Base-by-base conservation (phyloP, 192 early-diverging fungal species). In the Gonapodya sp. region DNA sequence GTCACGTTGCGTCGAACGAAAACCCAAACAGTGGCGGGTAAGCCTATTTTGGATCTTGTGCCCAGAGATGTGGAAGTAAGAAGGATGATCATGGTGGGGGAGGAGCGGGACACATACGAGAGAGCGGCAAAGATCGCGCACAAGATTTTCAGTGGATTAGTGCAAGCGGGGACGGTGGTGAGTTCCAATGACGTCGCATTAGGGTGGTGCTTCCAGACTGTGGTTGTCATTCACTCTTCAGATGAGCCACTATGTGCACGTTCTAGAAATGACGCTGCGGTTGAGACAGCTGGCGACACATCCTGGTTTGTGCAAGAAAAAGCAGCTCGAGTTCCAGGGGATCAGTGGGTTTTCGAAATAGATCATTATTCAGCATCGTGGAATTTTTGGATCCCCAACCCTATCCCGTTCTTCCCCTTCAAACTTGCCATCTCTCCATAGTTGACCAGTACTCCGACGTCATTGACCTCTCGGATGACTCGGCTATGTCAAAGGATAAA, bases 1-100 rank as follows among this genome's bases (percentile, higher is more conserved):
- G 80, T 95, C 16, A 90, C 94, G 0, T 82, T 99, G 36, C 92
- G 97, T 0, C 89, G 97, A 33, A 99, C 96, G 73, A 99, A 99
- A 81, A 84, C 88, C 32, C 92, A 93, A 84, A 88, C 87, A 2
- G 84, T 92, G 73, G 86, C 83, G 73, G 95, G 95, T 1, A 87
- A 92, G 74, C 91, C 92, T 2, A 93, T 99, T 77, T 85, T 99
- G 1, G 84, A 86, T 72, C 80, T 99, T 73, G 96, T 96, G 18
- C 84, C 88, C 31, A 92, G 91, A 35, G 82, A 84, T 0, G 87
- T 90, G 36, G 87, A 86, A 14, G 87, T 93, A 64, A 86, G 91
- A 46, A 92, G 89, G 79, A 82, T 95, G 32, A 86, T 90, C 1
- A 87, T 94, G 74, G 88, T 88, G 1, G 86, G 84, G 0, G 87